A percentile compares a stretch with the other conserved stretches of the same genome.
Evolutionary conservation across 495 filamentous ascomycete species (phyloP).

Genomic region (Evernia prunastri): DNA sequence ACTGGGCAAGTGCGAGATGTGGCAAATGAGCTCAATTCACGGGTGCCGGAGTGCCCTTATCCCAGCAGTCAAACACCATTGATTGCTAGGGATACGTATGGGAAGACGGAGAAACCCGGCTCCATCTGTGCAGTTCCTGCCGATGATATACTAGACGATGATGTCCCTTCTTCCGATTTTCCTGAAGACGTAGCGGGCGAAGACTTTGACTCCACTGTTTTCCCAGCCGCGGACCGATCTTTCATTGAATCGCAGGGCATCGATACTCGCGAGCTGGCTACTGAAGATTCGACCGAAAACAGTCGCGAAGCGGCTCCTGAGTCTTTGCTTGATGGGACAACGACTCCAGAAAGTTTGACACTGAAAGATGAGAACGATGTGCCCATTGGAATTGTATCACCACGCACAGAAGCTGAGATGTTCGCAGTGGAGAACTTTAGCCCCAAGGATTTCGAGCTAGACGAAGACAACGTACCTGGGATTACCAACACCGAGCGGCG

Average conservation of each 20-base stretch:
- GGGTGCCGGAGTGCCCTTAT: not conserved
- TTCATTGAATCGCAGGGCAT: not conserved
- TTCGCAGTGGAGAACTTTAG: not conserved
- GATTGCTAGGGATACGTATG: not conserved
- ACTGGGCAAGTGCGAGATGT: conserved; percentile 55
- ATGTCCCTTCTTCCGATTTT: not conserved
- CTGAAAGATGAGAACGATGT: not conserved
- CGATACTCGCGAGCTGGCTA: not conserved
- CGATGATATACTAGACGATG: not conserved
- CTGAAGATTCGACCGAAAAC: not conserved
- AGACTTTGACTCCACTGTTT: not conserved
- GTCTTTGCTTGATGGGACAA: not conserved
- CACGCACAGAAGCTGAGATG: not conserved
- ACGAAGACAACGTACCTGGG: not conserved
- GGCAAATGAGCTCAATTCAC: conserved; percentile 20
- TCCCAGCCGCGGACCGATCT: not conserved
- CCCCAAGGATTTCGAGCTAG: not conserved
- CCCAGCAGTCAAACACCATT: not conserved
- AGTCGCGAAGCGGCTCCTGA: not conserved
- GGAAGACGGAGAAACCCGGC: not conserved
- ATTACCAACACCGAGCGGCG: not conserved
- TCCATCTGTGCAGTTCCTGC: not conserved
- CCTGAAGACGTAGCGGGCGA: not conserved
- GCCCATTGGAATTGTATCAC: not conserved
- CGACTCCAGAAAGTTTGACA: not conserved